Base-by-base conservation (phyloP, 2,329 filamentous ascomycete genomes). In the Colletotrichum sidae region DNA sequence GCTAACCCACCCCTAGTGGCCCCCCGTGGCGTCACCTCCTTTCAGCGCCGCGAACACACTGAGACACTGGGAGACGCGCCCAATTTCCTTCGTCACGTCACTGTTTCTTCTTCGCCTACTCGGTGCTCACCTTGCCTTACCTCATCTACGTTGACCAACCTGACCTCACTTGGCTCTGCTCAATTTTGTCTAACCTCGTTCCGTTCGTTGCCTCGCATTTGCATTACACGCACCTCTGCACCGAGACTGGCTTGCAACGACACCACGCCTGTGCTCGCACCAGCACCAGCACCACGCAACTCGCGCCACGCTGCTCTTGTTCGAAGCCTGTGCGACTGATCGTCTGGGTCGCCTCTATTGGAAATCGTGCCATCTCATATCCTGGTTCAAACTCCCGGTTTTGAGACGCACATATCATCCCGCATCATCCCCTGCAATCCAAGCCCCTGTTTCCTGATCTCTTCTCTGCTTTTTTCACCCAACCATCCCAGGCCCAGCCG, bases 11-110 rank as follows among this genome's bases (percentile, higher is more conserved):
- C 45, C 46, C 63, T 66, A 66, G 58, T 44, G 52, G 37, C 33
- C 10, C 42, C 52, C 38, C 41, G 63, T 66, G 63, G 63, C 63
- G 63, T 66, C 63, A 57, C 63, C 47, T 44, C 47, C 58, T 66
- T 66, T 57, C 58, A 63, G 46, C 58, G 39, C 59, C 37, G 44
- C 52, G 52, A 56, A 9, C 12, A 25, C 25, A 47, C 63, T 52
- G 63, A 66, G 58, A 63, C 63, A 66, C 56, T 66, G 58, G 58
- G 52, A 63, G 58, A 66, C 63, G 52, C 52, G 63, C 52, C 59
- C 58, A 62, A 53, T 56, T 49, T 62, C 53, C 52, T 41, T 35
- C 62, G 37, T 66, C 58, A 66, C 63, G 63, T 66, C 58, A 66
- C 58, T 35, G 51, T 45, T 62, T 56, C 42, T 50, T 52, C 41